A percentile compares a stretch with the other conserved stretches of the same genome.
Conservation (phyloP, 306 rosid species). For the Glycyrrhiza uralensis region DNA sequence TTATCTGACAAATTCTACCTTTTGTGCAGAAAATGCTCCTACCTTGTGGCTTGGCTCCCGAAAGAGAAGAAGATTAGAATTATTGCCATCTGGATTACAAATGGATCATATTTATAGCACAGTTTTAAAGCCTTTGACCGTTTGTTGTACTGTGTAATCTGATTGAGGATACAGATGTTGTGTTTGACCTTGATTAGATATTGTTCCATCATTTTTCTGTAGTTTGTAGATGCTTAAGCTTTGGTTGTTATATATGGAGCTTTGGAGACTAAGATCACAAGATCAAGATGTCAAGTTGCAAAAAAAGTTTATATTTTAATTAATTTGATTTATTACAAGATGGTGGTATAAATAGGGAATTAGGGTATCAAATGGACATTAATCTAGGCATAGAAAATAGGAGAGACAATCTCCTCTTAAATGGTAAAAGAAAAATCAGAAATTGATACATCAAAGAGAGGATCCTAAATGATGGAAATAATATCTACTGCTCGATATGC, state of each 20-base stretch:
- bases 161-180: not conserved
- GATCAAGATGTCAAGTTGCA: not conserved
- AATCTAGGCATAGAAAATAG: not conserved
- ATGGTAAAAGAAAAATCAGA: too few relatives aligned
- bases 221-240: not conserved
- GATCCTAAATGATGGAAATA: too few relatives aligned
- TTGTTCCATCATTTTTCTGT: not conserved
- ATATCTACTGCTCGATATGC: too few relatives aligned
- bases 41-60: constrained; percentile 95
- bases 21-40: constrained; percentile 81
- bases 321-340: not conserved
- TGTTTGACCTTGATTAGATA: constrained; percentile 8
- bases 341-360: not conserved
- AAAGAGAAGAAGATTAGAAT: constrained; percentile 76
- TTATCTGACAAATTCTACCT: constrained; percentile 14
- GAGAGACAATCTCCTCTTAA: not conserved
- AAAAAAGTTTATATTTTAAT: not conserved
- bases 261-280: not conserved
- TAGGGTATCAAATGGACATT: not conserved
- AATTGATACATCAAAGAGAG: too few relatives aligned
- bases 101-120: not conserved
- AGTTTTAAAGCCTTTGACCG: constrained; percentile 1
- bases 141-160: constrained; percentile 13
- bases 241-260: not conserved
- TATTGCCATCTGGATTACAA: not conserved